A percentile compares a stretch with the other conserved stretches of the same genome.
phyloP scores from a whole-genome alignment of 352 stramenopile genomes.

The Pythium rhizo-oryzae region DNA sequence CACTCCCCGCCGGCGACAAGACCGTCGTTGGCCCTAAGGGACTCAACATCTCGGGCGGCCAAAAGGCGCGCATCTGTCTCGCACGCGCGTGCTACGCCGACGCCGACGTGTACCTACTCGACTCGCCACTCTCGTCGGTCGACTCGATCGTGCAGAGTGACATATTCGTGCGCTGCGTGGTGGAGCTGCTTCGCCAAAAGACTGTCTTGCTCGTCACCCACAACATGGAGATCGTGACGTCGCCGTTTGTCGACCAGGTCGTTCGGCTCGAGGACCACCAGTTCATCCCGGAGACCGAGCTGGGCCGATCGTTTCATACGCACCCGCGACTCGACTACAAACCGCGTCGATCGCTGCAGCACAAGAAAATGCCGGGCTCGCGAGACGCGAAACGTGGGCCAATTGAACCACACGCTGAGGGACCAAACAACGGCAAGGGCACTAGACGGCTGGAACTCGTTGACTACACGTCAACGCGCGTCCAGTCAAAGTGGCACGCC shows the following conservation, averaged over 20 bases:
- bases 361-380: conserved; percentile 1
- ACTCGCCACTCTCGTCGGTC: conserved; percentile 81
- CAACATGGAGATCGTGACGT: conserved; percentile 48
- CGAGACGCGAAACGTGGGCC: background rate
- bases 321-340: conserved; percentile 19
- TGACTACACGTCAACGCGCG: conserved; percentile 4
- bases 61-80: conserved; percentile 76
- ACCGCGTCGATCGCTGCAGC: conserved; percentile 1
- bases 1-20: conserved; percentile 79
- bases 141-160: conserved; percentile 92
- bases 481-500: conserved; percentile 18
- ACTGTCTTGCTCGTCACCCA: conserved; percentile 91
- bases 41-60: conserved; percentile 60
- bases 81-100: conserved; percentile 89
- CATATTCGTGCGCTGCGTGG: conserved; percentile 59
- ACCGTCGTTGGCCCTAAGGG: conserved; percentile 93
- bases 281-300: conserved; percentile 25
- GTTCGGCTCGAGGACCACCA: conserved; percentile 28
- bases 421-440: background rate
- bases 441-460: conserved; percentile 1
- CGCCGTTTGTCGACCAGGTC: conserved; percentile 30
- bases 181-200: conserved; percentile 31
- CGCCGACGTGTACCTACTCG: conserved; percentile 70
- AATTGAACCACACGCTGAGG: background rate
- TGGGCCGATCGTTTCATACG: conserved; percentile 7